Evolutionary conservation across 108 stramenopile species (phyloP).

Genomic region (Aureococcus anophagefferens): DNA sequence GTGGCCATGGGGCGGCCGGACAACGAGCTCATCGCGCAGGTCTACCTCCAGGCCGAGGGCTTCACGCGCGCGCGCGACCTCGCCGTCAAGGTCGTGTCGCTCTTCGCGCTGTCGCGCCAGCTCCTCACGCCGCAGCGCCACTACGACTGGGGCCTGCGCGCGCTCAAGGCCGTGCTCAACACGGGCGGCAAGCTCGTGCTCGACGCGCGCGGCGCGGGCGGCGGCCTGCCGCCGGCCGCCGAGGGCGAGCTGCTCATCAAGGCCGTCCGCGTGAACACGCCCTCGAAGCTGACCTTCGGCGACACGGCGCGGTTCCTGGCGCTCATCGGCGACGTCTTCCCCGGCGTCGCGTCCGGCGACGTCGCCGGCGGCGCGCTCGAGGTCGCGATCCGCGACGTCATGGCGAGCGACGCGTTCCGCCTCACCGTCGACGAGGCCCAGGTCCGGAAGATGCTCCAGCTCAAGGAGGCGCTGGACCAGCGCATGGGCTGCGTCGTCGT

Average conservation of each 20-base stretch:
- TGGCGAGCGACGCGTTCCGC: slow-evolving; percentile 37
- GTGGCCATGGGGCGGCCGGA: slow-evolving; percentile 56
- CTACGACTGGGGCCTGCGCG: slow-evolving; percentile 62
- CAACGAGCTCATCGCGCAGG: slow-evolving; percentile 58
- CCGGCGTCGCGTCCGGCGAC: slow-evolving; percentile 31
- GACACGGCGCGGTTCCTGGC: slow-evolving; percentile 42
- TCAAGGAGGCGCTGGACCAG: slow-evolving; percentile 55
- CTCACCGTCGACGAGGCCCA: slow-evolving; percentile 38
- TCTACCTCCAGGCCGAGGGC: slow-evolving; percentile 46
- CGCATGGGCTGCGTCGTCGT: slow-evolving; percentile 61
- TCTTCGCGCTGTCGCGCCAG: slow-evolving; percentile 42
- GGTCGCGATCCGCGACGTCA: slow-evolving; percentile 40
- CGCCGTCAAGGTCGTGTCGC: slow-evolving; percentile 38
- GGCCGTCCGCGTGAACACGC: slow-evolving; percentile 50
- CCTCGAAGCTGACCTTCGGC: slow-evolving; percentile 47
- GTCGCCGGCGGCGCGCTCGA: slow-evolving; percentile 39
- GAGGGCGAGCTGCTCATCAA: slow-evolving; percentile 49
- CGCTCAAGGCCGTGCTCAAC: slow-evolving; percentile 53
- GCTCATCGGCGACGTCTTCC: slow-evolving; percentile 49
- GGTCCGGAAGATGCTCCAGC: slow-evolving; percentile 53
- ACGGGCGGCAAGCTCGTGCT: slow-evolving; percentile 45
- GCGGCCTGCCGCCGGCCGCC: neutral
- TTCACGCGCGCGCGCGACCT: slow-evolving; percentile 41
- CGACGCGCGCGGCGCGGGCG: neutral
- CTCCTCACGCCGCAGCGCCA: slow-evolving; percentile 47